Percentiles rank a stretch among this genome's conserved stretches.
These are phyloP conservation scores for Scheffersomyces titani DNA, from an alignment of 1,139 yeast genomes.

Conservation along the genomic window DNA sequence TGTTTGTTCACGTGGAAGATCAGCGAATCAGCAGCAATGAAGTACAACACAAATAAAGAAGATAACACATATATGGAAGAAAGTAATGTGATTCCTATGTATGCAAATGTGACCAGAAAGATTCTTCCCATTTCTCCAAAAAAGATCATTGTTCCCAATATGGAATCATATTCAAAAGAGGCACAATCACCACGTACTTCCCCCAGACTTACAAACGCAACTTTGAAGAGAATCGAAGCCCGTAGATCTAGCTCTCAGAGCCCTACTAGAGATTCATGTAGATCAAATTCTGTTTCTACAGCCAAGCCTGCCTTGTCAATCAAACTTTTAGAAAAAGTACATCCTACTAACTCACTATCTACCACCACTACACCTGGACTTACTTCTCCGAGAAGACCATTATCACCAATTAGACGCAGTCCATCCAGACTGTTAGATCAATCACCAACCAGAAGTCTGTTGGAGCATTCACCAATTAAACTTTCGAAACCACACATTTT, in stretches of 20 bases:
- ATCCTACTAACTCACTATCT: constrained; percentile 1
- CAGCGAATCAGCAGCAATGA: constrained; percentile 5
- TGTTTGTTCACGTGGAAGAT: constrained; percentile 53
- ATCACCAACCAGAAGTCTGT: neutral
- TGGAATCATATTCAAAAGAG: neutral
- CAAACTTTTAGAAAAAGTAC: neutral
- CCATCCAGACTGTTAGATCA: constrained; percentile 6
- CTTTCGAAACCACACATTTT: neutral
- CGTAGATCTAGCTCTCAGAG: constrained; percentile 6
- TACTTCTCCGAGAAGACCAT: constrained; percentile 1
- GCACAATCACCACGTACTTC: constrained; percentile 1
- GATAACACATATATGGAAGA: neutral
- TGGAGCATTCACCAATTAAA: neutral
- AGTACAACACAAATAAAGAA: neutral
- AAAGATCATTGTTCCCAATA: neutral
- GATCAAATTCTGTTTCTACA: neutral
- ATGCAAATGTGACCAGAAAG: constrained; percentile 35
- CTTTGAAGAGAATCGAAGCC: constrained; percentile 34
- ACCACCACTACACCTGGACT: constrained; percentile 2
- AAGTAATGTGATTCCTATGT: constrained; percentile 15
- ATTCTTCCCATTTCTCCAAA: constrained; percentile 23
- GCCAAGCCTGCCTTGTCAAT: neutral
- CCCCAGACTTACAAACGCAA: constrained; percentile 29
- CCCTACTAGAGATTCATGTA: constrained; percentile 3
- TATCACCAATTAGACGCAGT: constrained; percentile 3